Percentiles rank a stretch among this genome's conserved stretches.
phyloP scores from a whole-genome alignment of 1,284 basidiomycete genomes.

The Fomitiporia mediterranea region DNA sequence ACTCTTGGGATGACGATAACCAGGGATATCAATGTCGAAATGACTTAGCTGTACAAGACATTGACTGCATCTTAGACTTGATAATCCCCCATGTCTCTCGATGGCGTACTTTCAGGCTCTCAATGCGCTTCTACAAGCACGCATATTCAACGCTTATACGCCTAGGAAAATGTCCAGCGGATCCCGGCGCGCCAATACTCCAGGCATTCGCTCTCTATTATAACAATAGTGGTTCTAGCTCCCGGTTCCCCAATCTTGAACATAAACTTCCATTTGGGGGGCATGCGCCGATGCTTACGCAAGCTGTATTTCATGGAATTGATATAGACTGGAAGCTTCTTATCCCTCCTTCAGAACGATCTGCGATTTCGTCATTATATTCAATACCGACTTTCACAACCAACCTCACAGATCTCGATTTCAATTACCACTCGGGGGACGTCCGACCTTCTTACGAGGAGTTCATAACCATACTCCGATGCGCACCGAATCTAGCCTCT shows the following conservation, averaged over 20 bases:
- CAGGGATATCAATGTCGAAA: too few relatives aligned
- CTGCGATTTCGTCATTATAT: background rate
- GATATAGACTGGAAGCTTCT: constrained; percentile 55
- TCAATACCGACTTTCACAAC: constrained; percentile 31
- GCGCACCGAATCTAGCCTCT: constrained; percentile 43
- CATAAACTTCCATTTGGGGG: constrained; percentile 43
- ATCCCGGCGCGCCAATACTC: constrained; percentile 38
- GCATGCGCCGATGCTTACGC: constrained; percentile 44
- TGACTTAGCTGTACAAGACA: too few relatives aligned
- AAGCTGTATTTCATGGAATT: constrained; percentile 53
- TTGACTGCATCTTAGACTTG: constrained; percentile 41
- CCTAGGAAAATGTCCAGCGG: constrained; percentile 36
- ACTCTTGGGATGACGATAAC: background rate
- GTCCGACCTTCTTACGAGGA: constrained; percentile 50
- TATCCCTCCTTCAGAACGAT: constrained; percentile 7
- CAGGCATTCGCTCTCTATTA: constrained; percentile 47
- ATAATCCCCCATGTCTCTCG: constrained; percentile 47
- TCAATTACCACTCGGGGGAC: constrained; percentile 53
- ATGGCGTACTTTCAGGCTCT: constrained; percentile 47
- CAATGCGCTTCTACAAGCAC: constrained; percentile 39
- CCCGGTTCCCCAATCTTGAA: constrained; percentile 31
- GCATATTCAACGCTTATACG: constrained; percentile 41
- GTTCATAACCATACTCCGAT: constrained; percentile 44
- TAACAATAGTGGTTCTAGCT: constrained; percentile 36
- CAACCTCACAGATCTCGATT: constrained; percentile 44